A percentile compares a stretch with the other conserved stretches of the same genome.
These are phyloP conservation scores for Talaromyces sp. DNA, from an alignment of 2,329 filamentous ascomycete species.

Conservation along the genomic window DNA sequence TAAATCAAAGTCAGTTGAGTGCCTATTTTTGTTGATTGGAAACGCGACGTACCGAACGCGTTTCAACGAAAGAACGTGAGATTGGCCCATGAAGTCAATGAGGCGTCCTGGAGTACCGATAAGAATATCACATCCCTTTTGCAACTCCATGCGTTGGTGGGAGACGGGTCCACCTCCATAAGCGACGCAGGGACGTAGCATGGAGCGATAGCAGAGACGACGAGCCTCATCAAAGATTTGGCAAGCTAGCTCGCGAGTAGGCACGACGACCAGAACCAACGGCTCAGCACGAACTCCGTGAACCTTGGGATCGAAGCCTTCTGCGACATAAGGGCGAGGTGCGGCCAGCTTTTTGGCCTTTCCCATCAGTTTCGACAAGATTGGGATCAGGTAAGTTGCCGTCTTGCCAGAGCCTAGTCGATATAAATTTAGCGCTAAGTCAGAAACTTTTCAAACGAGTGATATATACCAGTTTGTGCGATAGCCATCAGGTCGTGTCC, in stretches of 20 bases:
- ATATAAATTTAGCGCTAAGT: background rate
- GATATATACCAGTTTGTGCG: slow-evolving; percentile 80
- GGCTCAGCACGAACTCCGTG: slow-evolving; percentile 72
- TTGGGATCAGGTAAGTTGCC: slow-evolving; percentile 83
- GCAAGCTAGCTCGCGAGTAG: slow-evolving; percentile 83
- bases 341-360: slow-evolving; percentile 87
- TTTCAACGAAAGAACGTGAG: slow-evolving; percentile 63
- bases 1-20: slow-evolving; percentile 25
- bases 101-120: slow-evolving; percentile 86
- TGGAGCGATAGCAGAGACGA: slow-evolving; percentile 88
- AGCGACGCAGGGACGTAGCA: slow-evolving; percentile 84
- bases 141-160: slow-evolving; percentile 68
- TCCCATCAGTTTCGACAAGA: slow-evolving; percentile 88
- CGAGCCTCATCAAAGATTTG: slow-evolving; percentile 95
- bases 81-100: slow-evolving; percentile 73
- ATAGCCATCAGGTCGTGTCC: slow-evolving; percentile 82
- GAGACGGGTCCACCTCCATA: slow-evolving; percentile 78
- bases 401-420: slow-evolving; percentile 87
- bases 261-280: slow-evolving; percentile 77
- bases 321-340: slow-evolving; percentile 60
- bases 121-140: slow-evolving; percentile 82
- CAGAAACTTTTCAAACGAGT: background rate
- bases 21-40: too few species aligned
- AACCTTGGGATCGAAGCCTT: slow-evolving; percentile 49
- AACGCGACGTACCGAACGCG: slow-evolving; percentile 62